Conservation (phyloP, 2,329 filamentous ascomycete genomes). For the Penicillium sclerotigenum region DNA sequence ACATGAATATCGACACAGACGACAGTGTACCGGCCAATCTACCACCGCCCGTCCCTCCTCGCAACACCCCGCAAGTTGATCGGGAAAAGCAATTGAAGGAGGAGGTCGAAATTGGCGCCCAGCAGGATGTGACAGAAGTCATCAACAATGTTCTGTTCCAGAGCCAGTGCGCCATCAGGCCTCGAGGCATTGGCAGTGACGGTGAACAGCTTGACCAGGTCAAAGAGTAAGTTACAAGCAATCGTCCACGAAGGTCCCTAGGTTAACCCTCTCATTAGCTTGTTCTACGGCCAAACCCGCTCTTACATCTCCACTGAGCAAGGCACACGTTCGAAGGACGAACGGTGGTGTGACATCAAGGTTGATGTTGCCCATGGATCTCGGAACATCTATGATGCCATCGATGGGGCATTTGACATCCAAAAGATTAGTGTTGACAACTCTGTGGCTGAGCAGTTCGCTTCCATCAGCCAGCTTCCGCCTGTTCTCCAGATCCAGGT, state of each 20-base stretch:
- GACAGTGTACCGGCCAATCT: conserved; percentile 25
- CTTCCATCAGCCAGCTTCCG: conserved; percentile 71
- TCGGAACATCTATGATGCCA: conserved; percentile 73
- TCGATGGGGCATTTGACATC: conserved; percentile 81
- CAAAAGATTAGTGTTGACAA: conserved; percentile 68
- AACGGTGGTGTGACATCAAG: conserved; percentile 61
- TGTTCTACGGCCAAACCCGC: conserved; percentile 51
- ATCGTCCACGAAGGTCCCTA: conserved; percentile 7
- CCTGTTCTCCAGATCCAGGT: conserved; percentile 88
- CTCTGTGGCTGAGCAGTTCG: conserved; percentile 60
- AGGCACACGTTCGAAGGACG: conserved; percentile 50
- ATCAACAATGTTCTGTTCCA: conserved; percentile 90
- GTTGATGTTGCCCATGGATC: conserved; percentile 58
- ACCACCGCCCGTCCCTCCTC: conserved; percentile 59
- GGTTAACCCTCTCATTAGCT: conserved; percentile 30
- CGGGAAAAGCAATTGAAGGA: conserved; percentile 42
- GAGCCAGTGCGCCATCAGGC: conserved; percentile 80
- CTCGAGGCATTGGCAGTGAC: conserved; percentile 61
- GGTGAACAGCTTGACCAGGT: conserved; percentile 79
- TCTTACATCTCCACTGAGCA: conserved; percentile 47
- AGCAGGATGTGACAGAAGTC: conserved; percentile 95
- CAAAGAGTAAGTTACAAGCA: conserved; percentile 53
- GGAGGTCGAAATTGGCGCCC: conserved; percentile 60
- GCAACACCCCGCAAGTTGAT: conserved; percentile 41
- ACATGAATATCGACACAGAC: conserved; percentile 13